These are phyloP conservation scores for Acanthamoeba lenticulata DNA, from an alignment of 208 protist species.

Conservation along the genomic window DNA sequence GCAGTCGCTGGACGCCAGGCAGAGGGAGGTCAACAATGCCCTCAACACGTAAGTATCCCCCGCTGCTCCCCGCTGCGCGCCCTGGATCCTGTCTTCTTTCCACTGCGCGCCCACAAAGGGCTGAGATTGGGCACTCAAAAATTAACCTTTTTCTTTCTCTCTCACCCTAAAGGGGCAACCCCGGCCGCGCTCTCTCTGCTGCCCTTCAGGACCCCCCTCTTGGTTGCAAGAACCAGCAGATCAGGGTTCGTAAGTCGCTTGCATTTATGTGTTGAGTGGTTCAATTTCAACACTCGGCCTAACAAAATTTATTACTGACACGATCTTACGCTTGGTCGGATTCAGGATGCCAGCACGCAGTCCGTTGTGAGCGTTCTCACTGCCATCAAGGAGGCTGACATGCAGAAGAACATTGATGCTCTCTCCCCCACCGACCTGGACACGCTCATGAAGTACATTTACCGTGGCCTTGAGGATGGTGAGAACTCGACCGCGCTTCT, in stretches of 20 bases:
- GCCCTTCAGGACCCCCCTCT: conserved; percentile 74
- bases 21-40: conserved; percentile 73
- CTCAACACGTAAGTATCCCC: conserved; percentile 70
- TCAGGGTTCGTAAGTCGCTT: conserved; percentile 49
- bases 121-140: not conserved
- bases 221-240: conserved; percentile 73
- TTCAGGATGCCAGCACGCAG: conserved; percentile 68
- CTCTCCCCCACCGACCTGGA: conserved; percentile 75
- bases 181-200: conserved; percentile 64
- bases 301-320: not conserved
- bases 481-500: conserved; percentile 78
- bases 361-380: conserved; percentile 71
- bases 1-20: conserved; percentile 59
- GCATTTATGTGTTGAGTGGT: not conserved
- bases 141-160: not conserved
- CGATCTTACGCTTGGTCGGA: not conserved
- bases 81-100: not conserved
- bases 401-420: conserved; percentile 67
- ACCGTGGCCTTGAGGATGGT: conserved; percentile 71
- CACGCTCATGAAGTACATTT: conserved; percentile 83
- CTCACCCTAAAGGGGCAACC: conserved; percentile 66
- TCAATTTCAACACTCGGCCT: not conserved
- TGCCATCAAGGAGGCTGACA: conserved; percentile 76
- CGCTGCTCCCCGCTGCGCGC: not conserved
- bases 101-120: not conserved